These are phyloP conservation scores for Beauveria australis DNA, from an alignment of 2,329 filamentous ascomycete genomes.

Conservation along the genomic window DNA sequence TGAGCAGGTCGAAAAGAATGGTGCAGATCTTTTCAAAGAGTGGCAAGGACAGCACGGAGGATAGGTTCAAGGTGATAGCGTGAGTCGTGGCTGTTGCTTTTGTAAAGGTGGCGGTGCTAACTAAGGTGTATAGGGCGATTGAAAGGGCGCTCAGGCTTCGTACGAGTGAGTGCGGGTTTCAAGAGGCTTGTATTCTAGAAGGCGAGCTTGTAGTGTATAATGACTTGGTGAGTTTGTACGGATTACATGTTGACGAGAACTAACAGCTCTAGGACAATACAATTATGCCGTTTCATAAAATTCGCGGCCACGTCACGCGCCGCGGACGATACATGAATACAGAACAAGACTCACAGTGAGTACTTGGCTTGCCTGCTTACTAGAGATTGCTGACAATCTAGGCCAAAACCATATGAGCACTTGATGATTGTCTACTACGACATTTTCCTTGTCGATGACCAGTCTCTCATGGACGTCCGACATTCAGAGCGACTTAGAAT, in stretches of 20 bases:
- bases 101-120: conserved; percentile 10
- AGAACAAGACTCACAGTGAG: conserved; percentile 59
- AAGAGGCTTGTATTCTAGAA: conserved; percentile 65
- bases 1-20: conserved; percentile 41
- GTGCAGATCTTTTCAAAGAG: conserved; percentile 89
- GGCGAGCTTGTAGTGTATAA: conserved; percentile 77
- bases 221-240: conserved; percentile 38
- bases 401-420: conserved; percentile 42
- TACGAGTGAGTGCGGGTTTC: conserved; percentile 47
- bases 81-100: conserved; percentile 20
- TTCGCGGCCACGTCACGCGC: conserved; percentile 70
- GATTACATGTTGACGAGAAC: background rate
- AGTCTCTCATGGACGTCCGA: conserved; percentile 40
- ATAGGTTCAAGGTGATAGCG: conserved; percentile 54
- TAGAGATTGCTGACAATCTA: conserved; percentile 22
- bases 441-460: conserved; percentile 43
- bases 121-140: conserved; percentile 40
- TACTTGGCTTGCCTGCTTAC: conserved; percentile 2
- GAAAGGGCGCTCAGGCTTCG: conserved; percentile 57
- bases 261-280: conserved; percentile 37
- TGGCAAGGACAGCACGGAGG: conserved; percentile 76
- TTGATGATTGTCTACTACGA: conserved; percentile 58
- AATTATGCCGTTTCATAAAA: conserved; percentile 71
- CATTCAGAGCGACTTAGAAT: conserved; percentile 53
- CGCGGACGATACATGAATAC: conserved; percentile 63